Evolutionary conservation across 2,329 filamentous ascomycete genomes (phyloP), one percentile per base, ranked within the genome.

Genomic region (Arthroderma sp.): DNA sequence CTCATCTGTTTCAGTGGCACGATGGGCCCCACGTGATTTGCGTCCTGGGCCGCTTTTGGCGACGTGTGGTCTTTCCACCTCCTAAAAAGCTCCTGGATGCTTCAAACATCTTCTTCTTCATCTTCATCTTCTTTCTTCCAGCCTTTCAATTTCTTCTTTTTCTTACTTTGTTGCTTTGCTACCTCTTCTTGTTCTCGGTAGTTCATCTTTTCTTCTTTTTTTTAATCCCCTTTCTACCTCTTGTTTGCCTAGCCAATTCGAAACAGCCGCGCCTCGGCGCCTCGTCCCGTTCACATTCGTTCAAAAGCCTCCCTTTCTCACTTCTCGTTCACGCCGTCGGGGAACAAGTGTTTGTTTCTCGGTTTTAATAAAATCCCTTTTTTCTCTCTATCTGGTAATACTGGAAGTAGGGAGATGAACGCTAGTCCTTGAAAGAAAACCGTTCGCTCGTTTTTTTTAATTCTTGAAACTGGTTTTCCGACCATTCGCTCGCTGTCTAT

Each of bases 141-240:
- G 15, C 11, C 33, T 38, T 36, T 36, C 30, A 22, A 6, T 36
- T 34, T 36, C 32, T 34, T 37, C 11, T 9, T 32, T 46, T 44
- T 39, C 43, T 29, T 40, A 29, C 44, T 39, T 38, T 38, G 44
- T 41, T 36, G 27, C 36, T 31, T 50, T 29, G 32, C 36, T 15
- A 29, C 9, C 9, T 48, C 39, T 42, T 41, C 34, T 40, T 38
- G 42, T 45, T 22, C 15, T 45, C 29, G 29, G 30, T 36, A 36
- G 29, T 29, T 22, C 1, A 22, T 3, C 15, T 22, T 3, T 3
- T 22, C 15, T 22, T 22, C 15, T 22, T 22, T 22, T 22, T 45
- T 42, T 42, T 39, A 40, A 34, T 29, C 40, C 27, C 34, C 30
- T 42, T 29, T 29, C n/a, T 42, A 42, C 22, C 30, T 30, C 29